A percentile compares a stretch with the other conserved stretches of the same genome.
These are phyloP conservation scores for Volvariella volvacea DNA, from an alignment of 1,284 basidiomycete genomes.

Conservation along the genomic window DNA sequence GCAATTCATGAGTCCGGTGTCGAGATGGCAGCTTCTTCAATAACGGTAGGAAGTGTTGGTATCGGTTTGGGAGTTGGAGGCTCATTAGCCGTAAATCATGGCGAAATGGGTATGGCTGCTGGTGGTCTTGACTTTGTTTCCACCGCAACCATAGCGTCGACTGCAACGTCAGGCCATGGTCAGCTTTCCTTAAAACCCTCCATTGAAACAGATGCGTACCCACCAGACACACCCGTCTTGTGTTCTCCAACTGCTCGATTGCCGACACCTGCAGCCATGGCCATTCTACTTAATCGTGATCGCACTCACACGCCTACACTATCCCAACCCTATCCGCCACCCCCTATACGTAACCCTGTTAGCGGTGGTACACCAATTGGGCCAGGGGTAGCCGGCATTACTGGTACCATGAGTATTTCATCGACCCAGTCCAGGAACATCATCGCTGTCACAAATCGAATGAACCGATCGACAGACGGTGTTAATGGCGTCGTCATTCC, in stretches of 20 bases:
- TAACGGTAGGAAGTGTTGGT: no score
- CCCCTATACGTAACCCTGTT: constrained; percentile 2
- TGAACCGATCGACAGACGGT: no score
- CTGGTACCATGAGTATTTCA: neutral
- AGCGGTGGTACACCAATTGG: no score
- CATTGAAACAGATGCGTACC: no score
- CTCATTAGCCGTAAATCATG: no score
- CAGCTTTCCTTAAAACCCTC: neutral
- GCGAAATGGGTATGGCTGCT: neutral
- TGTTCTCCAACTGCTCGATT: constrained; percentile 29
- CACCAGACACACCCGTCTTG: constrained; percentile 11
- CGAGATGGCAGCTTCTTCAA: no score
- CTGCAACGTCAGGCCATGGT: constrained; percentile 1
- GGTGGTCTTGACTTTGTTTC: constrained; percentile 5
- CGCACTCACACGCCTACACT: constrained; percentile 2
- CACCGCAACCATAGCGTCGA: constrained; percentile 4
- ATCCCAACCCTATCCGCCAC: constrained; percentile 1
- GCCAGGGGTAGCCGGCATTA: no score
- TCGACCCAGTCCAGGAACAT: neutral
- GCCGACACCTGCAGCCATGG: constrained; percentile 39
- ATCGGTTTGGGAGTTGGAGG: no score
- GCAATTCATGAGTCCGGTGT: no score
- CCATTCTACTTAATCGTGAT: constrained; percentile 30
- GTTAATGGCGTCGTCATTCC: no score
- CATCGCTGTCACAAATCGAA: neutral